These are phyloP conservation scores for Aspergillus hancockii DNA, from an alignment of 495 filamentous ascomycete species.

Conservation along the genomic window DNA sequence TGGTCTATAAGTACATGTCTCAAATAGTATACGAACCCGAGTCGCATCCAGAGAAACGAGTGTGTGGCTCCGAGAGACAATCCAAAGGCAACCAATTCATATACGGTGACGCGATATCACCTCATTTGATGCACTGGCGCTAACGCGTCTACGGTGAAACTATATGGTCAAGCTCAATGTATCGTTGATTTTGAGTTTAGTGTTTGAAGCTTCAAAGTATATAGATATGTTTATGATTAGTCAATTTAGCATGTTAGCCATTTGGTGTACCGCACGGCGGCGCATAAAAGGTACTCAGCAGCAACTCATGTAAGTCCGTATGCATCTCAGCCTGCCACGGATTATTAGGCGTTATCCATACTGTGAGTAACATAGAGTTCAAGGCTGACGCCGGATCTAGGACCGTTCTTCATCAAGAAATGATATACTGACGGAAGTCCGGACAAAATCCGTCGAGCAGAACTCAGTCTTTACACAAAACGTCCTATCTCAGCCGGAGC, in stretches of 20 bases:
- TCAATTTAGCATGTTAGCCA: not conserved
- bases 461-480: not conserved
- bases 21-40: not conserved
- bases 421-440: constrained; percentile 5
- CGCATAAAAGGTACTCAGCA: not conserved
- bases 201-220: not conserved
- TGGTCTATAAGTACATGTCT: not conserved
- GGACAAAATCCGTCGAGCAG: not conserved
- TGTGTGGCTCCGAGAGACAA: not conserved
- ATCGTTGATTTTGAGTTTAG: not conserved
- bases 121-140: not conserved
- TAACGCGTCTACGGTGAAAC: not conserved
- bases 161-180: not conserved
- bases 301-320: not conserved
- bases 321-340: not conserved
- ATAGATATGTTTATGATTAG: not conserved
- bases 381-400: constrained; percentile 1
- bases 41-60: not conserved
- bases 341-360: not conserved
- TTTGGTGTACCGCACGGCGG: not conserved
- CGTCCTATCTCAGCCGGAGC: not conserved
- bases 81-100: not conserved
- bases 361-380: not conserved
- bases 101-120: constrained; percentile 3
- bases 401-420: constrained; percentile 4